Evolutionary conservation across 192 early-diverging fungal species (phyloP).

Genomic region (Podochytrium sp.): DNA sequence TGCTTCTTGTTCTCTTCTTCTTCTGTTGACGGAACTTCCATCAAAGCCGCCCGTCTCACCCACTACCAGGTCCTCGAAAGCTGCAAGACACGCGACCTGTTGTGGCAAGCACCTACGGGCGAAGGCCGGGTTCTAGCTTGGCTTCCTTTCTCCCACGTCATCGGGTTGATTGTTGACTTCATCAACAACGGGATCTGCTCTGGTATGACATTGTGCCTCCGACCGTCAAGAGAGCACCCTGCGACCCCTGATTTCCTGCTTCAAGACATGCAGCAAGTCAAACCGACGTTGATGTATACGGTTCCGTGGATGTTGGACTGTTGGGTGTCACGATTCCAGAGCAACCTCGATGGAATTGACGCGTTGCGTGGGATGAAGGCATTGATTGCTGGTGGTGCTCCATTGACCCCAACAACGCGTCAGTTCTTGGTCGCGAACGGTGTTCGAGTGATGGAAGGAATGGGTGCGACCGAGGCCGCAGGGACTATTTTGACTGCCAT

Average conservation of each 20-base stretch:
- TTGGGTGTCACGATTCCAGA: background rate
- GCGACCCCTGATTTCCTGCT: slow-evolving; percentile 2
- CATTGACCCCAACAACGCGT: background rate
- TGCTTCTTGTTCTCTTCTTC: slow-evolving; percentile 10
- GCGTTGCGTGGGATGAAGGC: background rate
- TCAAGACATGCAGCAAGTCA: background rate
- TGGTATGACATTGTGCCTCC: background rate
- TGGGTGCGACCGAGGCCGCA: background rate
- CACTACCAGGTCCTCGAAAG: background rate
- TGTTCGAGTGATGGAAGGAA: background rate
- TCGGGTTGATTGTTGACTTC: slow-evolving; percentile 24
- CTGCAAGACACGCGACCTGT: background rate
- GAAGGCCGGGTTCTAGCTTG: background rate
- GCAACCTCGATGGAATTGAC: background rate
- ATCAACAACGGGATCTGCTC: slow-evolving; percentile 6
- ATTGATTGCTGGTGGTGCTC: slow-evolving; percentile 17
- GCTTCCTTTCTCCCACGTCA: slow-evolving; percentile 13
- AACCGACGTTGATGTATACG: background rate
- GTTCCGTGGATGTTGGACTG: slow-evolving; percentile 2
- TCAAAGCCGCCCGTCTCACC: slow-evolving; percentile 1
- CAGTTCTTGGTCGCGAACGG: background rate
- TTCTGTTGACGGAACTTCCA: background rate
- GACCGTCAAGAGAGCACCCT: slow-evolving; percentile 3
- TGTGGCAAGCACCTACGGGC: background rate
- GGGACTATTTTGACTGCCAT: background rate